A percentile compares a stretch with the other conserved stretches of the same genome.
Conservation (phyloP, 208 protist genomes). For the Entamoeba moshkovskii region DNA sequence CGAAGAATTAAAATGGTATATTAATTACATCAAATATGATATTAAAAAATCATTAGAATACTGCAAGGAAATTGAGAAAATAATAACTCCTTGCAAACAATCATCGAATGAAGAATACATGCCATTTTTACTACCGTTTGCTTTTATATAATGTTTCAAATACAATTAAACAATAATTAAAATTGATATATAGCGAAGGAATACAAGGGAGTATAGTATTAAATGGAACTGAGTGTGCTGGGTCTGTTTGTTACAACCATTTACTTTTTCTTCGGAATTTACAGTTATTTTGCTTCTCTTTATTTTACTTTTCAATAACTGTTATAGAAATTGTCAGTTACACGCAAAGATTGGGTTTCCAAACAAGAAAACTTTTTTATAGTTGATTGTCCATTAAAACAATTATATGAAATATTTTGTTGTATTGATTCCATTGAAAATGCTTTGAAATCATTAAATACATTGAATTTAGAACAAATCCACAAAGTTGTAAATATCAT, state of each 20-base stretch:
- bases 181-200: background rate
- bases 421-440: background rate
- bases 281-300: background rate
- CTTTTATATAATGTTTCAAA: background rate
- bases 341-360: background rate
- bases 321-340: background rate
- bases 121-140: background rate
- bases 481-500: background rate
- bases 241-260: background rate
- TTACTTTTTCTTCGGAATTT: background rate
- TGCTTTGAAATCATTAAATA: background rate
- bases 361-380: background rate
- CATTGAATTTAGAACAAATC: background rate
- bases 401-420: background rate
- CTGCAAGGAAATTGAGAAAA: background rate
- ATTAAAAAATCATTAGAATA: background rate
- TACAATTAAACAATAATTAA: background rate
- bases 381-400: background rate
- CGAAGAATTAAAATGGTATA: background rate
- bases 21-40: background rate
- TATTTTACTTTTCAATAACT: too few species aligned
- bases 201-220: background rate
- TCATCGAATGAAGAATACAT: background rate
- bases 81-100: background rate
- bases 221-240: background rate